These are phyloP conservation scores for Pythium phragmitis DNA, from an alignment of 352 stramenopile genomes.

Conservation along the genomic window DNA sequence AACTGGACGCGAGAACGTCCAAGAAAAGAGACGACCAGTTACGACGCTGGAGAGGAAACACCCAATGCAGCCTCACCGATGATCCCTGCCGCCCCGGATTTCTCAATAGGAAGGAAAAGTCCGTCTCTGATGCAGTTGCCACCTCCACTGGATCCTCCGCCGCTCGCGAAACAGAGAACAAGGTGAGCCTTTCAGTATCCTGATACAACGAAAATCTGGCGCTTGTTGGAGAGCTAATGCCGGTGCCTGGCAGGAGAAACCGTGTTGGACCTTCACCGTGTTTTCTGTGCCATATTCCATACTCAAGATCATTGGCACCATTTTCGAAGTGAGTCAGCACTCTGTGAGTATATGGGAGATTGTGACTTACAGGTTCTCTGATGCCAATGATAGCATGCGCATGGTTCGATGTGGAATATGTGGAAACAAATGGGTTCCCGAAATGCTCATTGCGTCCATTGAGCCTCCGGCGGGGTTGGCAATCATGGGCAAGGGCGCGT, in stretches of 20 bases:
- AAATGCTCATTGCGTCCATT: constrained; percentile 93
- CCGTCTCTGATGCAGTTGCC: constrained; percentile 40
- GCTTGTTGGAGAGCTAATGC: background rate
- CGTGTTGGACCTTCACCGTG: constrained; percentile 76
- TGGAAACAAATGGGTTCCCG: constrained; percentile 97
- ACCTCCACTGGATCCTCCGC: constrained; percentile 24
- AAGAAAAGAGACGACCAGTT: constrained; percentile 41
- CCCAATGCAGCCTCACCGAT: constrained; percentile 34
- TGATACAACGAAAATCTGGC: background rate
- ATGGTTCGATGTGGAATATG: constrained; percentile 96
- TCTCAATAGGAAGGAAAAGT: constrained; percentile 40
- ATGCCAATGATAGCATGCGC: constrained; percentile 80
- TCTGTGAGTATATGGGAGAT: background rate
- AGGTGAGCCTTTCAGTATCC: constrained; percentile 6
- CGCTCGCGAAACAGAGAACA: constrained; percentile 16
- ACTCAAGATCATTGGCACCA: constrained; percentile 93
- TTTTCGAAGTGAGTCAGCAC: constrained; percentile 89
- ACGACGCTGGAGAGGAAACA: constrained; percentile 42
- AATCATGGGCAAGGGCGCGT: constrained; percentile 90
- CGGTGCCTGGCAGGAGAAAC: constrained; percentile 31
- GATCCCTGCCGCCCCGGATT: constrained; percentile 35
- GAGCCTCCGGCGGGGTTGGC: constrained; percentile 76
- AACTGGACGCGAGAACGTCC: constrained; percentile 49
- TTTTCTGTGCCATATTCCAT: constrained; percentile 96
- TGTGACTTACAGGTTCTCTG: constrained; percentile 3